Evolutionary conservation across 2,329 filamentous ascomycete species (phyloP).

Genomic region (Colletotrichum tamarilloi): DNA sequence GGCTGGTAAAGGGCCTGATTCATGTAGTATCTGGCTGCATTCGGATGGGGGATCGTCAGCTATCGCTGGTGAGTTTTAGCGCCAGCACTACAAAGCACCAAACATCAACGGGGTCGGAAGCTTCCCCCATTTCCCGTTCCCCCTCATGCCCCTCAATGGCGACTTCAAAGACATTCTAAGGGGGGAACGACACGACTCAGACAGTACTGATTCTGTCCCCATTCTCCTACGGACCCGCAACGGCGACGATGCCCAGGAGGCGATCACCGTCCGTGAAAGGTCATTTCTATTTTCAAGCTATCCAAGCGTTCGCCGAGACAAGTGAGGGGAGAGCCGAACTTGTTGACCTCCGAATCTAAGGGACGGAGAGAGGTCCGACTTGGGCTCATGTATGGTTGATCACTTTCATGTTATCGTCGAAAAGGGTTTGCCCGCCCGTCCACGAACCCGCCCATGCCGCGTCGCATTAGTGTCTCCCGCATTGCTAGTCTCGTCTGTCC

Average conservation of each 20-base stretch:
- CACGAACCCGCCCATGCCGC: neutral
- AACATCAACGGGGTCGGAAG: neutral
- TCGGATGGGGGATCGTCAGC: neutral
- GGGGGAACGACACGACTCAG: neutral
- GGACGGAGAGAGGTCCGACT: neutral
- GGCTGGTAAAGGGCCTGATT: neutral
- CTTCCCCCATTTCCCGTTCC: neutral
- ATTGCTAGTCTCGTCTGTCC: neutral
- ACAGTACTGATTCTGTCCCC: neutral
- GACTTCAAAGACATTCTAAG: neutral
- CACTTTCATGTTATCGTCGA: neutral
- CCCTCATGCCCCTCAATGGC: neutral
- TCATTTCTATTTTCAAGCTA: neutral
- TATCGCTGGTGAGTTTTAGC: neutral
- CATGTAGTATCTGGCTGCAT: neutral
- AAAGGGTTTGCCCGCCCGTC: neutral
- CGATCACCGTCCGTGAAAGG: neutral
- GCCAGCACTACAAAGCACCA: neutral
- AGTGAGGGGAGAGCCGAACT: neutral
- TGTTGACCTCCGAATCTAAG: neutral
- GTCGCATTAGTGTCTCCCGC: neutral
- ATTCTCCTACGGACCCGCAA: neutral
- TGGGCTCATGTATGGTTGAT: neutral
- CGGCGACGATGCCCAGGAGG: neutral
- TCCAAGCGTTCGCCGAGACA: neutral